Evolutionary conservation across 257 asterid species (phyloP).

Genomic region (Solanum habrochaites): DNA sequence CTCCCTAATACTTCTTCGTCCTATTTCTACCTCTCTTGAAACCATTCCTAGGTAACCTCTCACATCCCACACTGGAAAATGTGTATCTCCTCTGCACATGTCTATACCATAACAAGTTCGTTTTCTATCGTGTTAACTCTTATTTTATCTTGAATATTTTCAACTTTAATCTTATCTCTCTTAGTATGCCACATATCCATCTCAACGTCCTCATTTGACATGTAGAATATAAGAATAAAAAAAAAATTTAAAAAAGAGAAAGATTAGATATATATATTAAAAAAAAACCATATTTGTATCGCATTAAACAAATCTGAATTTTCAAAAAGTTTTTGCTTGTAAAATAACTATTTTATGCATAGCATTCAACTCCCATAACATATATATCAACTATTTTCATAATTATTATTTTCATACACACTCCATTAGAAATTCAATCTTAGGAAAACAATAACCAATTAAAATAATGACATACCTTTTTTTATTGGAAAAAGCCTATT

Average conservation of each 20-base stretch:
- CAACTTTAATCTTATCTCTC: background rate
- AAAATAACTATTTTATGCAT: background rate
- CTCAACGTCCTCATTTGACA: background rate
- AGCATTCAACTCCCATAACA: background rate
- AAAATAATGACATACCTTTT: background rate
- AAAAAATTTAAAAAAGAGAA: too few species aligned
- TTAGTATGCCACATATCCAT: background rate
- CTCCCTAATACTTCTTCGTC: background rate
- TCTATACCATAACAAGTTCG: accelerated
- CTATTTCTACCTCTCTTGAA: background rate
- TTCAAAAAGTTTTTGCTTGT: background rate
- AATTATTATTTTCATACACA: background rate
- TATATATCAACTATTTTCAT: background rate
- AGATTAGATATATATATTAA: too few species aligned
- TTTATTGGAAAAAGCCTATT: background rate
- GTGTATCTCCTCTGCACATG: background rate
- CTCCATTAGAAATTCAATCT: background rate
- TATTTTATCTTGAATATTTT: background rate
- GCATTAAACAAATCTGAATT: too few species aligned
- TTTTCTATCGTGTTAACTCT: too few species aligned
- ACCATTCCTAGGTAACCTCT: background rate
- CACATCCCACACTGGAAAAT: too few species aligned
- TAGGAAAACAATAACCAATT: background rate
- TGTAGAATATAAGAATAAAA: too few species aligned
- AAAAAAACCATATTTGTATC: too few species aligned